A percentile compares a stretch with the other conserved stretches of the same genome.
These are phyloP conservation scores for Rutstroemia sydowiana DNA, from an alignment of 2,329 filamentous ascomycete species.

Conservation along the genomic window DNA sequence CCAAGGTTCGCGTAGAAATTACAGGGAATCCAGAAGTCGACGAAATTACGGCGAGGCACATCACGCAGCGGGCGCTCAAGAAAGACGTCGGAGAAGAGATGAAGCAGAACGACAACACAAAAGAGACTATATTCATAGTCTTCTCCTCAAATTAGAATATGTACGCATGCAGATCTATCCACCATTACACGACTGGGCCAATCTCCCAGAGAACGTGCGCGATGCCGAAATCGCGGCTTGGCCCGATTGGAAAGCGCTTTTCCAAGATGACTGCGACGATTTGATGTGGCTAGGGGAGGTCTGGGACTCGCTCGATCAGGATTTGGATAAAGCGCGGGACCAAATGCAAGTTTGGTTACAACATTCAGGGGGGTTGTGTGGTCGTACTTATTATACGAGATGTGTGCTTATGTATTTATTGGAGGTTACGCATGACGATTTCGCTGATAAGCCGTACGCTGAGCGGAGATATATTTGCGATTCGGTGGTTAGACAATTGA, in stretches of 20 bases:
- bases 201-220: not conserved
- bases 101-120: too few relatives aligned
- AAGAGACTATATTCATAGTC: not conserved
- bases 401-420: not conserved
- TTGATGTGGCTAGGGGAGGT: not conserved
- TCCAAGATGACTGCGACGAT: not conserved
- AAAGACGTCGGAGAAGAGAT: not conserved
- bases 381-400: not conserved
- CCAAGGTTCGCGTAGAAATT: too few relatives aligned
- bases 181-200: not conserved
- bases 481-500: not conserved
- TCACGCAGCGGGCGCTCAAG: too few relatives aligned
- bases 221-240: not conserved
- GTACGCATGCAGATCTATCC: conserved; percentile 2
- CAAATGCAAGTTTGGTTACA: not conserved
- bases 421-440: not conserved
- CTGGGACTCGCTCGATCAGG: not conserved
- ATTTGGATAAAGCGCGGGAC: not conserved
- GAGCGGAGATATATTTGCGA: not conserved
- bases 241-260: not conserved
- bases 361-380: not conserved
- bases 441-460: not conserved
- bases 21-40: too few relatives aligned
- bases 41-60: too few relatives aligned
- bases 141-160: not conserved